Evolutionary conservation across 345 rosid species (phyloP).

Genomic region (Turnera subulata): DNA sequence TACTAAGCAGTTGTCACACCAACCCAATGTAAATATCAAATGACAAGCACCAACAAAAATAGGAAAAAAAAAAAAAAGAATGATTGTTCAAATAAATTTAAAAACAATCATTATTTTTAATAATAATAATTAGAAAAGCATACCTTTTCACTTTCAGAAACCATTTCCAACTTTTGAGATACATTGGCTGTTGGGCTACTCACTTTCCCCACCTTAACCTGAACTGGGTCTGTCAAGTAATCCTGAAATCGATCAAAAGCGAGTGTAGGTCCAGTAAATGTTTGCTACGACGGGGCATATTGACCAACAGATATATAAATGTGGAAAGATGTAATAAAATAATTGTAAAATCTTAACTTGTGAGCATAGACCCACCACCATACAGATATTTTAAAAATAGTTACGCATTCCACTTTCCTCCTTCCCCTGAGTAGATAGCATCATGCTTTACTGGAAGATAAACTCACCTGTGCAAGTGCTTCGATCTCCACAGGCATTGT

Average conservation of each 20-base stretch:
- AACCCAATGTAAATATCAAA: too few relatives aligned
- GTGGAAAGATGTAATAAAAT: too few relatives aligned
- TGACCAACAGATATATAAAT: neutral
- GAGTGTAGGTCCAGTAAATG: neutral
- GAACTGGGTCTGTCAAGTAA: slow-evolving; percentile 33
- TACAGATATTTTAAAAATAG: neutral
- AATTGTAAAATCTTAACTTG: too few relatives aligned
- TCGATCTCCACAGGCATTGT: slow-evolving; percentile 47
- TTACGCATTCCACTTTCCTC: neutral
- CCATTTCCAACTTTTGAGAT: slow-evolving; percentile 25
- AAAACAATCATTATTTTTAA: too few relatives aligned
- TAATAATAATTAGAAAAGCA: too few relatives aligned
- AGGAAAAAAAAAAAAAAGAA: too few relatives aligned
- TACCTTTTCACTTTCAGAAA: slow-evolving; percentile 43
- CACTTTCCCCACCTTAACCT: slow-evolving; percentile 41
- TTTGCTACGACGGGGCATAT: neutral
- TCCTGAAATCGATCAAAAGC: slow-evolving; percentile 27
- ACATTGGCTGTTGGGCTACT: slow-evolving; percentile 42
- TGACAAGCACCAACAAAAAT: too few relatives aligned
- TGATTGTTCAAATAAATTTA: too few relatives aligned
- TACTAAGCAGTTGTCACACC: too few relatives aligned
- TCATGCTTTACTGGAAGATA: neutral
- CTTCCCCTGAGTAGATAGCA: slow-evolving; percentile 1
- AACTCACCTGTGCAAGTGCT: slow-evolving; percentile 31
- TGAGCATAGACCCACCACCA: neutral